A percentile compares a stretch with the other conserved stretches of the same genome.
Conservation (phyloP, 345 rosid genomes). For the Populus alba region DNA sequence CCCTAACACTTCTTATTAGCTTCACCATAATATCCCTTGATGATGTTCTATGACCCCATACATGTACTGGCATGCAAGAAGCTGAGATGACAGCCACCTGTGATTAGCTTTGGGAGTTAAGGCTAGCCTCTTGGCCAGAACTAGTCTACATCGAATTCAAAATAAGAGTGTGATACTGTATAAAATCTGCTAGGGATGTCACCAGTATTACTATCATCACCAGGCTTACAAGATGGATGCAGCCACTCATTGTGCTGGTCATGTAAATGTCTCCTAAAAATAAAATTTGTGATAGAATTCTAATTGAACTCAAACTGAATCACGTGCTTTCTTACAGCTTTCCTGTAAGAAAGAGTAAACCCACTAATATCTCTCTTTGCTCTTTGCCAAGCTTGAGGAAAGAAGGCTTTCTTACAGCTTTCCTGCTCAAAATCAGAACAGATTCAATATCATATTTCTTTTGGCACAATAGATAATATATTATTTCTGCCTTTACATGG, state of each 20-base stretch:
- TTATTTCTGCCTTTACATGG: constrained; percentile 54
- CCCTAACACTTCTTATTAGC: constrained; percentile 62
- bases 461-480: constrained; percentile 63
- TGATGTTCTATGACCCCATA: constrained; percentile 55
- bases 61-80: constrained; percentile 86
- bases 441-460: constrained; percentile 61
- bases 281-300: constrained; percentile 43
- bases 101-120: constrained; percentile 80
- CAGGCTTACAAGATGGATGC: constrained; percentile 47
- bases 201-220: constrained; percentile 23
- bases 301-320: constrained; percentile 60
- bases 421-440: constrained; percentile 51
- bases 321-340: no score
- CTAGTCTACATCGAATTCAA: constrained; percentile 70
- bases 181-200: constrained; percentile 46
- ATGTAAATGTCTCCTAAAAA: constrained; percentile 58
- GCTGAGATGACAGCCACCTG: constrained; percentile 71
- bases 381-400: constrained; percentile 71
- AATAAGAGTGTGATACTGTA: constrained; percentile 54
- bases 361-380: constrained; percentile 77
- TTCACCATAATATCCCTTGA: constrained; percentile 62
- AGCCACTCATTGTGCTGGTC: constrained; percentile 70
- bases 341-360: constrained; percentile 70
- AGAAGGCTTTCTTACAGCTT: constrained; percentile 50
- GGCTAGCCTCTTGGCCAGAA: constrained; percentile 63